Base-by-base conservation (phyloP, 176 grass and related monocot genomes). In the Alloteropsis semialata region DNA sequence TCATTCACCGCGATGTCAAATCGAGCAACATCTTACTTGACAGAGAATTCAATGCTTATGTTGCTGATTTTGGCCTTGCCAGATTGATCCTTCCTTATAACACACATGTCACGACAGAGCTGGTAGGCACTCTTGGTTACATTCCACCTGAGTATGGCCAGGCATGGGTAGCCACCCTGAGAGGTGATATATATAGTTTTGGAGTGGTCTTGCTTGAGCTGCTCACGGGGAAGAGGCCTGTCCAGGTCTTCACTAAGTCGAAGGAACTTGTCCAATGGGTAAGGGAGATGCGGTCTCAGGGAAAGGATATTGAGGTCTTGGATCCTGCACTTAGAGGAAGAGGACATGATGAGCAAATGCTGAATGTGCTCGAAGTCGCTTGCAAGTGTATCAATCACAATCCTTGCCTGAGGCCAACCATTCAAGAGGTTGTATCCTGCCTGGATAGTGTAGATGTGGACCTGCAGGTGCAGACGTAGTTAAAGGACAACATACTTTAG, bases 11-110 rank as follows among this genome's bases (percentile, higher is more conserved):
- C 55, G 95, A 97, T 51, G 92, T 97, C 72, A 97, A 97, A 78
- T 94, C 88, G 30, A 97, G 95, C 77, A 97, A 97, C 82, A 97
- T 97, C 72, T 84, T 97, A 29, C 86, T 97, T n/a, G 92, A 97
- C 25, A 69, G 82, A 75, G 87, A 89, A 45, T 92, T 97, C 67
- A 78, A 90, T 63, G 92, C 95, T 49, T 82, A 89, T 85, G 90
- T 97, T 60, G 95, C 92, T 41, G 95, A 97, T 89, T 97, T 97
- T 67, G 95, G 95, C 32, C 90, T 97, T 5, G 73, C 95, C 13
- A 90, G 95, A 82, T 75, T 97, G 71, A 91, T 97, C 16, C 84
- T 92, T 79, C 95, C 95, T 50, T 94, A 87, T 71, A 65, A 90
- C 58, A 97, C 95, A 18, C 95, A 97, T 85, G 92, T 97, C 30